Base-by-base conservation (phyloP, 129 eudicot genomes). In the Pulicaria dysenterica region DNA sequence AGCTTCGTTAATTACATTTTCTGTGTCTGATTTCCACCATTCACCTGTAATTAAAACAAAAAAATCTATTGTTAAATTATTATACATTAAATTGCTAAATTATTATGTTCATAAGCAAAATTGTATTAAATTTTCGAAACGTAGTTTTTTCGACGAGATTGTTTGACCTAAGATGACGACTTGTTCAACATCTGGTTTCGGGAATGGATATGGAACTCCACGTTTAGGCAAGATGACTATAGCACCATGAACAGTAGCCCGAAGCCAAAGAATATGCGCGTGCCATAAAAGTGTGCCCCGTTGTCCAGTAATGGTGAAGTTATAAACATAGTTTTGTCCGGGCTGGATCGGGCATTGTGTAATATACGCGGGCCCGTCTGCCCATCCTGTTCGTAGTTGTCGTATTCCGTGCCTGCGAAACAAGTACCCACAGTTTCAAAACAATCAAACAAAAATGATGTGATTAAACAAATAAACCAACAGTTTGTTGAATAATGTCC, bases 11-110 rank as follows among this genome's bases (percentile, higher is more conserved):
- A 91, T 84, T 70, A 91, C 95, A 17, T 81, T 85, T 55, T 91
- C 97, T 3, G 87, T 86, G 12, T 88, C 92, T 13, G 95, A 85
- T 67, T 91, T 91, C 97, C 97, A 88, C 95, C 97, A 88, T 86
- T 91, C 97, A 34, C 82, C 96, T 90, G 12, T 46, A 80, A 62
- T 44, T 24, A 2, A 42, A 74, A 44, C 64, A 62, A 31, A 8
- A 31, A 8, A 65, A 65, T 24, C 62, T 24, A 24, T 24, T 24
- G 31, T 24, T 24, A 24, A 24, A 24, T 24, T 24, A 24, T 2
- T 24, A 24, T 24, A 24, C 2, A 66, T 5, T 4, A 37, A 37
- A 19, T 31, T 31, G 3, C 24, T 48, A 68, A 9, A 37, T n/a
- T 1, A 24, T 1, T 2, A 24, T 24, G 31, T 24, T 24, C 31